phyloP scores from a whole-genome alignment of 2,329 filamentous ascomycete species.

The Venturiaceae sp. region DNA sequence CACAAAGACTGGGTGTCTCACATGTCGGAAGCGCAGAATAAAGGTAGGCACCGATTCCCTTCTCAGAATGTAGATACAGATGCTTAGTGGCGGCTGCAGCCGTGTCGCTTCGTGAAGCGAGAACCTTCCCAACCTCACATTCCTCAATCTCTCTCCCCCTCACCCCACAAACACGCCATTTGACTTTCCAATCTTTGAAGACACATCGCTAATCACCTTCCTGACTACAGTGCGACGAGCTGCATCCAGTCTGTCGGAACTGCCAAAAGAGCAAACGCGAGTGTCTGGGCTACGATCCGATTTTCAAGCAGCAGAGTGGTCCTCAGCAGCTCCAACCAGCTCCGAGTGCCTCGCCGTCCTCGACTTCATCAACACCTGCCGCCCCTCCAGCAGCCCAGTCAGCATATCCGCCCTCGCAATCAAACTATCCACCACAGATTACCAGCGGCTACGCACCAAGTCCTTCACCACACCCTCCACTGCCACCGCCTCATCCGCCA shows the following conservation, averaged over 20 bases:
- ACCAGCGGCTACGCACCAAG: slow-evolving; percentile 26
- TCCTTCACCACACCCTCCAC: slow-evolving; percentile 21
- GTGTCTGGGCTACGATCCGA: slow-evolving; percentile 77
- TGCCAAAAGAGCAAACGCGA: slow-evolving; percentile 84
- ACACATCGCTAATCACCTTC: background rate
- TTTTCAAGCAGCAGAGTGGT: slow-evolving; percentile 66
- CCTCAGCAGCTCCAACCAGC: slow-evolving; percentile 65
- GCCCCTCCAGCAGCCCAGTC: slow-evolving; percentile 20
- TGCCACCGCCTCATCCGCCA: slow-evolving; percentile 15
- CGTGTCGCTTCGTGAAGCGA: slow-evolving; percentile 9
- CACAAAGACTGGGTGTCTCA: slow-evolving; percentile 62
- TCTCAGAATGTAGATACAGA: background rate
- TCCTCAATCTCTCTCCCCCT: background rate
- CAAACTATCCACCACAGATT: slow-evolving; percentile 26
- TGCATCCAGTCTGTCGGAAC: slow-evolving; percentile 83
- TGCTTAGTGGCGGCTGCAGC: slow-evolving; percentile 10
- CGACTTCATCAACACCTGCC: slow-evolving; percentile 12
- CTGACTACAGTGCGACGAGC: slow-evolving; percentile 74
- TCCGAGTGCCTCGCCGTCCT: slow-evolving; percentile 34
- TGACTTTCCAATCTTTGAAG: background rate
- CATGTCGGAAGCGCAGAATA: slow-evolving; percentile 52
- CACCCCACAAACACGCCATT: background rate
- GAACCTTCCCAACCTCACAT: slow-evolving; percentile 15
- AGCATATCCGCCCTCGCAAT: slow-evolving; percentile 14
- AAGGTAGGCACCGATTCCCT: slow-evolving; percentile 47